Evolutionary conservation across 257 asterid genomes (phyloP), one percentile per base, ranked within the genome.

Genomic region (Paraleonurus japonicus): DNA sequence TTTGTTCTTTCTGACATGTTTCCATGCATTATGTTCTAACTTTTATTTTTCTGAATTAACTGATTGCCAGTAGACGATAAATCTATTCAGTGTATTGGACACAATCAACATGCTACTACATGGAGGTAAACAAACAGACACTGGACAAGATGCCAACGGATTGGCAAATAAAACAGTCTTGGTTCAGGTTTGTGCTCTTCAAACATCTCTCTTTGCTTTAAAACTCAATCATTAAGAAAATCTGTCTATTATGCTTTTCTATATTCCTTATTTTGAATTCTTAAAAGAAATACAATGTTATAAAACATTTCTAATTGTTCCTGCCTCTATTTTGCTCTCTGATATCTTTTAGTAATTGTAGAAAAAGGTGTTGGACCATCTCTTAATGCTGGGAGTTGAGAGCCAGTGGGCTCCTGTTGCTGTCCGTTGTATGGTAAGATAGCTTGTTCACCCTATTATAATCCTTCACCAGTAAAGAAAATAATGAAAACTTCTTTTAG

Each of bases 341-440:
- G 30, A 66, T 67, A 22, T 64, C 15, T 76, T 66, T 39, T 72
- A 3, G 62, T 74, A n/a, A 78, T 80, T 83, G 80, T 71, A 90
- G 98, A 94, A 89, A 75, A 94, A 85, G 82, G 82, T 85, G 67
- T 61, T 90, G 84, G 95, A 87, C 82, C 87, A 94, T 84, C 90
- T 94, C 69, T 71, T 93, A 72, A 76, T 93, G 98, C 74, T 93
- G 81, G 97, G 96, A 78, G 96, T 93, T 71, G 98, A 93, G 85
- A 90, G 94, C 84, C 98, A 87, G 70, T 89, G 98, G 98, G 96
- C 98, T 69, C 96, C 97, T 47, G 90, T 90, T 64, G 83, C 96
- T 77, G 86, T 90, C 50, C 98, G 96, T 65, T 89, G 98, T 80
- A 81, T 73, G 83, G 98, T 94, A 82, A 86, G 90, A 55, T 26